Conservation (phyloP, 176 grass and related monocot genomes). For the Paspalum notatum region DNA sequence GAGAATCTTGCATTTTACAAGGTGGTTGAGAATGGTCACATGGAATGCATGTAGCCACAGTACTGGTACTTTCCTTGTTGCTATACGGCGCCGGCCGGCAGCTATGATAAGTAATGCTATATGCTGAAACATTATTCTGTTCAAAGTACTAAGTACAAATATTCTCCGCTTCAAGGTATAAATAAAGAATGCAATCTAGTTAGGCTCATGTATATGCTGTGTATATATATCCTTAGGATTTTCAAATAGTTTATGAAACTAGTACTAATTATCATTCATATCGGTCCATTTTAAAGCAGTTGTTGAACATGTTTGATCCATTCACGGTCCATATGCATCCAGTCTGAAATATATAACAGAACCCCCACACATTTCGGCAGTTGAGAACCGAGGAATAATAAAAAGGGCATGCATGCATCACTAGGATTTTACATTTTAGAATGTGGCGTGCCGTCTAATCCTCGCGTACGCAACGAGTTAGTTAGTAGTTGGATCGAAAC, state of each 20-base stretch:
- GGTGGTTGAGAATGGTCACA: conserved; percentile 31
- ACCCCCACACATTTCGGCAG: background rate
- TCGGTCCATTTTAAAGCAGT: conserved; percentile 10
- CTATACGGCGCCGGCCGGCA: conserved; percentile 21
- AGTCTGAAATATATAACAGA: background rate
- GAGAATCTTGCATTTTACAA: conserved; percentile 36
- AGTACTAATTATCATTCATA: background rate
- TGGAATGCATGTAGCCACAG: conserved; percentile 19
- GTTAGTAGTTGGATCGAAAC: conserved; percentile 28
- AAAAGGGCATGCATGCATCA: background rate
- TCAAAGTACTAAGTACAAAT: conserved; percentile 9
- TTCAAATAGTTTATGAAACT: background rate
- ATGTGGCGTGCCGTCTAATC: conserved; percentile 11
- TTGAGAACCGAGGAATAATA: conserved; percentile 11
- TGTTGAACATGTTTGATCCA: conserved; percentile 10
- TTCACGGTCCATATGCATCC: background rate
- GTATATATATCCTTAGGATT: background rate
- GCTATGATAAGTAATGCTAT: conserved; percentile 3
- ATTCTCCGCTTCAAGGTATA: background rate
- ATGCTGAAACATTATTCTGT: conserved; percentile 27
- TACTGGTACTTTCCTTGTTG: conserved; percentile 2
- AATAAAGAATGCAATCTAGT: background rate
- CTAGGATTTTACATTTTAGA: conserved; percentile 27
- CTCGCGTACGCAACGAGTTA: conserved; percentile 42
- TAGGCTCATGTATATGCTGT: background rate